These are phyloP conservation scores for Mycena amicta DNA, from an alignment of 768 basidiomycete species.

Conservation along the genomic window DNA sequence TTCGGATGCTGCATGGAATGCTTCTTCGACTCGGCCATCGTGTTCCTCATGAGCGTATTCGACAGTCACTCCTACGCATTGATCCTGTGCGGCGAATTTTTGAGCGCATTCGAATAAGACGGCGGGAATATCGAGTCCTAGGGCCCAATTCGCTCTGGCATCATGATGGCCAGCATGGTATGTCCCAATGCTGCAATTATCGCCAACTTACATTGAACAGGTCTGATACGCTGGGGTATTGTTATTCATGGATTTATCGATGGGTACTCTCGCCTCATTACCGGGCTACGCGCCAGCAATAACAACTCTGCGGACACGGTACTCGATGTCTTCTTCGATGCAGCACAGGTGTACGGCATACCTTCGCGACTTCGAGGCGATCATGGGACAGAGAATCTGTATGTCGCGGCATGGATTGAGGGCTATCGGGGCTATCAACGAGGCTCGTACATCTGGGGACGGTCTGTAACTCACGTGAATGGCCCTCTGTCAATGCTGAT, in stretches of 20 bases:
- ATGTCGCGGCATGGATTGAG: conserved; percentile 34
- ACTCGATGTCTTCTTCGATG: conserved; percentile 33
- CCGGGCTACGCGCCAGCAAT: conserved; percentile 34
- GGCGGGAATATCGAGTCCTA: conserved; percentile 32
- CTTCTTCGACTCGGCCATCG: conserved; percentile 21
- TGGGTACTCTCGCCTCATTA: conserved; percentile 39
- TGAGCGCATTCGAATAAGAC: conserved; percentile 26
- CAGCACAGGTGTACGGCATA: conserved; percentile 29
- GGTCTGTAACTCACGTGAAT: conserved; percentile 23
- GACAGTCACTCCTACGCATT: conserved; percentile 14
- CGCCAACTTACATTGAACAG: conserved; percentile 23
- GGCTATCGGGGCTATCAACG: conserved; percentile 18
- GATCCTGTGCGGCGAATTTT: conserved; percentile 24
- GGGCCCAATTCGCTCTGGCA: conserved; percentile 41
- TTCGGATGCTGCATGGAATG: conserved; percentile 24
- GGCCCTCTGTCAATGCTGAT: neutral
- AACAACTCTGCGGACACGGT: conserved; percentile 45
- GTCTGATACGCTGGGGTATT: conserved; percentile 38
- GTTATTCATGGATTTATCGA: no score
- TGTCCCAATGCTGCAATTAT: conserved; percentile 15
- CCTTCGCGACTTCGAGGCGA: conserved; percentile 35
- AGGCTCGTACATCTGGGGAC: conserved; percentile 41
- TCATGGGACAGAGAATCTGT: conserved; percentile 36
- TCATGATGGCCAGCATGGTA: conserved; percentile 39
- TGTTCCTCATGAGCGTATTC: no score